Percentiles rank a stretch among this genome's conserved stretches.
Evolutionary conservation across 1,139 yeast species (phyloP).

Genomic region (Arxiozyma telluris): DNA sequence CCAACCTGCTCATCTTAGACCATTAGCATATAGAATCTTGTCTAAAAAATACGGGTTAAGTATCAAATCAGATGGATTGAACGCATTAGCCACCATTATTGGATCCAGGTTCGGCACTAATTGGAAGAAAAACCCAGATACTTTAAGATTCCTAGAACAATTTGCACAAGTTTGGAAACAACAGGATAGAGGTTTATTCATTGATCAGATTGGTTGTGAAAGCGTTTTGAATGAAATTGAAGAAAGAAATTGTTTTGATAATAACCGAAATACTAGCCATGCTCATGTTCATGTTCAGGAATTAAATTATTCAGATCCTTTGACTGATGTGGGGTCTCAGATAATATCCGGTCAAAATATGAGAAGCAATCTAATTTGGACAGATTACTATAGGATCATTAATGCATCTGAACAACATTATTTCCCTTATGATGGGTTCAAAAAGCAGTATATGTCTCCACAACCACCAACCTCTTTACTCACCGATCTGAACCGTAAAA

Average conservation of each 20-base stretch:
- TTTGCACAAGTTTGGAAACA: constrained; percentile 79
- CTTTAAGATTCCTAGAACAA: constrained; percentile 66
- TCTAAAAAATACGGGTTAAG: constrained; percentile 91
- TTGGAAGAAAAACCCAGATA: constrained; percentile 61
- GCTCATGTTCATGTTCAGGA: neutral
- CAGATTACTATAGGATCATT: constrained; percentile 59
- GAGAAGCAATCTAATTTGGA: constrained; percentile 44
- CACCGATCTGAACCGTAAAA: neutral
- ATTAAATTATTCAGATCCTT: neutral
- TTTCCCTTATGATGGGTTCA: constrained; percentile 52
- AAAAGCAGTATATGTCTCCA: constrained; percentile 49
- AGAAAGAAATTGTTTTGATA: constrained; percentile 15
- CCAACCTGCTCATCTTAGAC: constrained; percentile 75
- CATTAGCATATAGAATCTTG: constrained; percentile 78
- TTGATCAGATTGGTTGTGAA: constrained; percentile 64
- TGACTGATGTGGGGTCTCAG: neutral
- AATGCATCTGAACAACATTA: constrained; percentile 60
- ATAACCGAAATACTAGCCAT: neutral
- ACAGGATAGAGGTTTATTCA: constrained; percentile 77
- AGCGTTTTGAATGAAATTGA: constrained; percentile 54
- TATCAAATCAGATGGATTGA: constrained; percentile 76
- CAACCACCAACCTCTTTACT: neutral
- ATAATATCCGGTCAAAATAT: constrained; percentile 3
- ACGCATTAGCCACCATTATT: constrained; percentile 58
- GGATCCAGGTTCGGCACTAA: constrained; percentile 74